These are phyloP conservation scores for Pterula multifida DNA, from an alignment of 1,284 basidiomycete genomes.

Conservation along the genomic window DNA sequence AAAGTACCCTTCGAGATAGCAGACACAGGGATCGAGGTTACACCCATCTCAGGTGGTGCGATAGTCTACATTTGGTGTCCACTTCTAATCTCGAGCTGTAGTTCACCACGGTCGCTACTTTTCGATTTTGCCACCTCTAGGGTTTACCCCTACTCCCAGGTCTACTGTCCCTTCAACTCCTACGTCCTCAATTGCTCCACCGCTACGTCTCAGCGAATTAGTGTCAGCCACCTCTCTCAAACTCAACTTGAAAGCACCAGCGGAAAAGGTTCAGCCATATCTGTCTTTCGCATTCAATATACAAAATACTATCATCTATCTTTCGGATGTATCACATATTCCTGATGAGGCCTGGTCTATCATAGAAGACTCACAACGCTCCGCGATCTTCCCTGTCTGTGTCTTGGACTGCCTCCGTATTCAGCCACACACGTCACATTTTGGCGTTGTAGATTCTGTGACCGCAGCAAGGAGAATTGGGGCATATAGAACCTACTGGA, in stretches of 20 bases:
- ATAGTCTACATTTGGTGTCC: not conserved
- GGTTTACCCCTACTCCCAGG: slow-evolving; percentile 29
- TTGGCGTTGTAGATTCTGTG: slow-evolving; percentile 52
- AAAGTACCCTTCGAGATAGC: slow-evolving; percentile 51
- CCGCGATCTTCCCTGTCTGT: slow-evolving; percentile 33
- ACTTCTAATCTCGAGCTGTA: slow-evolving; percentile 14
- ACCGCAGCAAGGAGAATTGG: slow-evolving; percentile 38
- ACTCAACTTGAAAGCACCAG: slow-evolving; percentile 7
- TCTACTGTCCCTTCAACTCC: slow-evolving; percentile 35
- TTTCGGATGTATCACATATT: slow-evolving; percentile 67
- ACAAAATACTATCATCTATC: slow-evolving; percentile 48
- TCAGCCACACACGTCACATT: slow-evolving; percentile 54
- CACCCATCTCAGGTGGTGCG: slow-evolving; percentile 50
- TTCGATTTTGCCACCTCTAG: slow-evolving; percentile 24
- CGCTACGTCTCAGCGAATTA: slow-evolving; percentile 4
- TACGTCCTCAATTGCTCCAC: slow-evolving; percentile 10
- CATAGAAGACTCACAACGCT: slow-evolving; percentile 21
- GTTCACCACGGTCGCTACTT: slow-evolving; percentile 60
- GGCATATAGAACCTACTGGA: slow-evolving; percentile 51
- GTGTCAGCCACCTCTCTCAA: slow-evolving; percentile 8
- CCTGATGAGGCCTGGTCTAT: slow-evolving; percentile 55
- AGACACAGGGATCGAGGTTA: slow-evolving; percentile 48
- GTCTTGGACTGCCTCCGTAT: slow-evolving; percentile 65
- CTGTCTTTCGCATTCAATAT: slow-evolving; percentile 68
- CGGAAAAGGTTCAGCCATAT: slow-evolving; percentile 40